Percentiles rank a stretch among this genome's conserved stretches.
Evolutionary conservation across 768 basidiomycete genomes (phyloP).

Genomic region (Leccinum ochraceum): DNA sequence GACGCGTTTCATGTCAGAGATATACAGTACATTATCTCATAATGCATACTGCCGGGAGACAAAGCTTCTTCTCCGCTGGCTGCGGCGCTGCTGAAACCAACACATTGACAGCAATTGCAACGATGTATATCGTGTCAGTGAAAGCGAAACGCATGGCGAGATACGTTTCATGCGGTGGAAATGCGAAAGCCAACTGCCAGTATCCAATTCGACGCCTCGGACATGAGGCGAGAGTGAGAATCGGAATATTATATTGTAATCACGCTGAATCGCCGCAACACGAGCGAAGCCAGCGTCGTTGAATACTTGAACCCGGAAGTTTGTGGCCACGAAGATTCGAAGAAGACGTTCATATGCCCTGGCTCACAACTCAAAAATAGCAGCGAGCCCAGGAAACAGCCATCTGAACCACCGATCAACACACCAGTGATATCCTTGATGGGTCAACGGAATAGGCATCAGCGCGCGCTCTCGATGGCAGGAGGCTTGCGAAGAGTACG

Average conservation of each 20-base stretch:
- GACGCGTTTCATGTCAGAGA: conserved; percentile 74
- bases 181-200: neutral
- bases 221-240: neutral
- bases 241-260: neutral
- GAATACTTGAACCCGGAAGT: neutral
- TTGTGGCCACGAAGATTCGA: neutral
- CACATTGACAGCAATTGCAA: conserved; percentile 1
- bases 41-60: too few relatives aligned
- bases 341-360: neutral
- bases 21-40: too few relatives aligned
- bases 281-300: neutral
- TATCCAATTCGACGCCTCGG: neutral
- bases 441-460: too few relatives aligned
- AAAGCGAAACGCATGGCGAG: neutral
- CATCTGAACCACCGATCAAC: neutral
- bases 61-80: neutral
- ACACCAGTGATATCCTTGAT: neutral
- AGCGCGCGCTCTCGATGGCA: too few relatives aligned
- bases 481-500: too few relatives aligned
- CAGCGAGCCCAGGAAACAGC: neutral
- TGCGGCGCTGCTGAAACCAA: conserved; percentile 12
- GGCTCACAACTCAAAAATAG: neutral
- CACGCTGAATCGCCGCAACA: neutral
- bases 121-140: neutral
- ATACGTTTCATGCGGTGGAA: neutral